Evolutionary conservation across 1,139 yeast genomes (phyloP), one percentile per base, ranked within the genome.

Genomic region (Candida pseudoviswanathii): DNA sequence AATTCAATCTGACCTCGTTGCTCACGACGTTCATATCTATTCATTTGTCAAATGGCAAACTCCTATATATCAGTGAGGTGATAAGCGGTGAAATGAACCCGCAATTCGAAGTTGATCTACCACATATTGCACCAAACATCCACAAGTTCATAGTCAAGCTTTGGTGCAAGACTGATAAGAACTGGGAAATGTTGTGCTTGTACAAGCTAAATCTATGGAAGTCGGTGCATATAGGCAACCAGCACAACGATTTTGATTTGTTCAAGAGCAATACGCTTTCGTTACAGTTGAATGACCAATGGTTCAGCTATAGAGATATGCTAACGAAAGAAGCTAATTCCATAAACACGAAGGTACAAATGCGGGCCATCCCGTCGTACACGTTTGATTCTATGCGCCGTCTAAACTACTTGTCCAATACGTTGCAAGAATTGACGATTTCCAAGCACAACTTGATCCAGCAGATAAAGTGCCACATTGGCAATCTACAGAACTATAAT

Each of bases 51-150:
- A 51, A 49, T 8, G 59, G 57, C 6, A 51, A 54, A 39, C 51
- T 70, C 37, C 44, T 73, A 3, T 72, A 73, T 52, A 60, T 75
- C n/a, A 73, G 78, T 54, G 78, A 73, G 49, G 61, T 71, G 5
- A 55, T 62, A 0, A 44, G 43, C 4, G 48, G 53, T 5, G 64
- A 61, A 45, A 54, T 63, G 58, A 61, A 63, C 45, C 78, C 78
- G 3, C 59, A 63, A 39, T 75, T 73, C 51, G 58, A 55, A 4
- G 51, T 73, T 2, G 52, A 61, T 5, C 49, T 75, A 21, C 78
- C 78, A 0, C 44, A 52, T 21, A 45, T 49, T 3, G 58, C 56
- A 3, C 56, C 58, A 22, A 49, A 55, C 39, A 42, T 53, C 7
- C 51, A 52, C 38, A 55, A 49, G 26, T 46, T 68, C 16, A 44